These are phyloP conservation scores for Circinella minor DNA, from an alignment of 371 early-diverging fungal genomes.

Conservation along the genomic window DNA sequence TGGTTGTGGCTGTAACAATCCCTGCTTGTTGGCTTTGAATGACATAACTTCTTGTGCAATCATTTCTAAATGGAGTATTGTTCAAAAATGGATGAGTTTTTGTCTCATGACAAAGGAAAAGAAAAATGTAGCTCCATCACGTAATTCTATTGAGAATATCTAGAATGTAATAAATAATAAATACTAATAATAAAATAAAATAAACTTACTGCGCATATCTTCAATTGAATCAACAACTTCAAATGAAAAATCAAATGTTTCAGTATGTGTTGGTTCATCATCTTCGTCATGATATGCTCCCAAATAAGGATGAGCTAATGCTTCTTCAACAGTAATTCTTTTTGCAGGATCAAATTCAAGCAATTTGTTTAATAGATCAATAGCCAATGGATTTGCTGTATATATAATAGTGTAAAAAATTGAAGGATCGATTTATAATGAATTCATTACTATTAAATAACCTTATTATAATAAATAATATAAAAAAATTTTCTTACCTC, in stretches of 20 bases:
- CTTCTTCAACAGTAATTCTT: conserved; percentile 83
- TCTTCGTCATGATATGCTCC: conserved; percentile 79
- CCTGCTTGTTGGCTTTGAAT: conserved; percentile 55
- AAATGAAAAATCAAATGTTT: conserved; percentile 91
- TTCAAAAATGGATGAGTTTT: not conserved
- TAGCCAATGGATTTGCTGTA: conserved; percentile 65
- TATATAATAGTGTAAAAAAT: not conserved
- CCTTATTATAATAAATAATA: not conserved
- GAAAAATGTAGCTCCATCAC: no score
- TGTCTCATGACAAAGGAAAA: no score
- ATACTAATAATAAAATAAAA: no score
- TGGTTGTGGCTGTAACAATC: conserved; percentile 25
- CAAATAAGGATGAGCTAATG: conserved; percentile 81
- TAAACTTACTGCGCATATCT: conserved; percentile 81
- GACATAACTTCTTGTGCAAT: conserved; percentile 89
- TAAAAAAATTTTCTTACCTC: conserved; percentile 25
- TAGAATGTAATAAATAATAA: no score
- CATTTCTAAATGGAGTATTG: conserved; percentile 56
- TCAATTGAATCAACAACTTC: conserved; percentile 85
- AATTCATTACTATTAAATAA: no score
- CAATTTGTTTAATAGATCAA: conserved; percentile 82
- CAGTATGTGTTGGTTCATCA: conserved; percentile 76
- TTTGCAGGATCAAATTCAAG: conserved; percentile 82
- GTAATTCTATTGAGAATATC: no score
- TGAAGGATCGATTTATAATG: conserved; percentile 31